Base-by-base conservation (phyloP, 2,329 filamentous ascomycete genomes). In the Aspergillus felis region DNA sequence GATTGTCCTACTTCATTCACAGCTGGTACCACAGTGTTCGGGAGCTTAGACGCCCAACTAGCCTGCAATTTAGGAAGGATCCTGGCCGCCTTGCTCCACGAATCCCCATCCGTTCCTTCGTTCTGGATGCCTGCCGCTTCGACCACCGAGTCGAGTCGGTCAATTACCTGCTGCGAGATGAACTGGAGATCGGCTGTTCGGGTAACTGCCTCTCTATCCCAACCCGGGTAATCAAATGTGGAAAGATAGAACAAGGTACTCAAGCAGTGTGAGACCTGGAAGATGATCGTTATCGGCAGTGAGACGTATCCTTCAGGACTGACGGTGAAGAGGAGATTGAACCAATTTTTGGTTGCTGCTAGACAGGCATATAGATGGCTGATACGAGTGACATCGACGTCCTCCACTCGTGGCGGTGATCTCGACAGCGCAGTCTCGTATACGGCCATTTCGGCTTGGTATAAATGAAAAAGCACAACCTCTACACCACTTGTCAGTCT, bases 211-310 rank as follows among this genome's bases (percentile, higher is more conserved):
- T 71, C 68, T 54, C 71, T 74, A 56, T 80, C 76, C 77, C 77
- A 80, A 5, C 67, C 72, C 1, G 74, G 73, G 49, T 75, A 72
- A 7, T 79, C 75, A 3, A 73, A 66, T 0, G 70, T 74, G 2
- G 74, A 74, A 24, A 80, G 72, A 6, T 71, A 68, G 61, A 77
- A 78, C 6, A 79, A 64, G 2, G 70, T 64, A 7, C 76, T 64
- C 24, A 78, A 67, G 49, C 71, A 68, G 14, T 76, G 74, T 2
- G 71, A 71, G 4, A 77, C 60, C 47, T 73, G 68, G 7, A 72
- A 66, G 42, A 73, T 74, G 14, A 73, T 58, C 5, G 65, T 58
- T 42, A 78, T 72, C 0, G 77, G 70, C 8, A 74, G 55, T 3
- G 68, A 71, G 4, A 70, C 64, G 14, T 75, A 64, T 6, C 71